Base-by-base conservation (phyloP, 2,329 filamentous ascomycete genomes). In the Hypoxylon sp. region DNA sequence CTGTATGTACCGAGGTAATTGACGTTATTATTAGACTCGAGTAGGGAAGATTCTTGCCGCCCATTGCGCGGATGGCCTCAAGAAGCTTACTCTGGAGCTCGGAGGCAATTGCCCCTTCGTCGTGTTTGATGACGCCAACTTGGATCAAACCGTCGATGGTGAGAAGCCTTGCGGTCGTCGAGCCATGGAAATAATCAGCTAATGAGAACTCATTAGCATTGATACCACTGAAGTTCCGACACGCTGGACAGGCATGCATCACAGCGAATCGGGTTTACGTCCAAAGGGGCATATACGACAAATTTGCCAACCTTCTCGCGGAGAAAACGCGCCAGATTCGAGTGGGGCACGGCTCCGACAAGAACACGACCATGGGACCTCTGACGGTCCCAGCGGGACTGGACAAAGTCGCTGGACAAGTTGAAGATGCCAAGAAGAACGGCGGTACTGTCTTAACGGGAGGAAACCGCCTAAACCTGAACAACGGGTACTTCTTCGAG, bases 71-170 rank as follows among this genome's bases (percentile, higher is more conserved):
- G 86, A 87, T 73, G 83, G 88, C 74, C 82, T 92, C 61, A 93
- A 93, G 81, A 91, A 91, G 2, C 84, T 88, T 17, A 82, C 92
- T 1, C 86, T 93, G 77, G 91, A 94, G 78, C 83, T 93, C 0
- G 91, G 91, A 0, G 91, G 91, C 11, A 93, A 93, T 78, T 89
- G 90, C 4, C 87, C 87, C 1, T 87, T 90, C 3, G 85, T 93
- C 58, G 86, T 93, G 2, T 85, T 91, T 66, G 88, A 91, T 55
- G 91, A 93, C 74, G 90, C 91, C 22, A 85, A 92, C 71, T 71
- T 93, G 50, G 83, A 90, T 24, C 86, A 85, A 52, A 89, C 91
- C 1, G 87, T 88, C 0, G 80, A 81, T 22, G 84, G 84, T 77
- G 42, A 66, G 71, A 50, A 17, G 13, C 29, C n/a, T 17, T 5